Percentiles rank a stretch among this genome's conserved stretches.
Evolutionary conservation across 805 yeast species (phyloP).

Genomic region (Schwanniomyces yamadae): DNA sequence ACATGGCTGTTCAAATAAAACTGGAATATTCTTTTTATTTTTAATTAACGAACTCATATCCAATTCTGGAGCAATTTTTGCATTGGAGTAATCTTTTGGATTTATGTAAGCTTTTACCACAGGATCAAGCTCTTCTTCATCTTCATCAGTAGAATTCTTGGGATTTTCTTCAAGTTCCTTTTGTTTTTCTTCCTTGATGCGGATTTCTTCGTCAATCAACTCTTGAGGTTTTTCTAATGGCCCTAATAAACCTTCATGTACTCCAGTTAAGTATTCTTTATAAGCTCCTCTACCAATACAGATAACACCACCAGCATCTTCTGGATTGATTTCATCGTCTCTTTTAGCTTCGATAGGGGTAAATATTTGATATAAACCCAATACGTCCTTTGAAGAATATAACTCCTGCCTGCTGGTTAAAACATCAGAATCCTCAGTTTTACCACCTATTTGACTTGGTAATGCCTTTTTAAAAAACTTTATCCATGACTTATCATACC

Average conservation of each 20-base stretch:
- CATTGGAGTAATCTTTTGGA: slow-evolving; percentile 55
- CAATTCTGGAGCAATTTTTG: slow-evolving; percentile 61
- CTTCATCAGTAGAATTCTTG: slow-evolving; percentile 8
- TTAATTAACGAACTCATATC: slow-evolving; percentile 30
- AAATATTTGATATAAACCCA: slow-evolving; percentile 54
- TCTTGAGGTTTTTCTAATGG: slow-evolving; percentile 61
- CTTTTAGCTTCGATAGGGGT: slow-evolving; percentile 43
- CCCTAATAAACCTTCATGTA: slow-evolving; percentile 94
- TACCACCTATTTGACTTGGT: slow-evolving; percentile 20
- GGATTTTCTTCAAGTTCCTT: slow-evolving; percentile 8
- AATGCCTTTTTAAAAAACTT: slow-evolving; percentile 21
- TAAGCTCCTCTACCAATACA: slow-evolving; percentile 95
- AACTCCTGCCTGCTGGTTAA: slow-evolving; percentile 31
- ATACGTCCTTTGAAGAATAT: slow-evolving; percentile 44
- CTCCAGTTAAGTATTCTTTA: slow-evolving; percentile 85
- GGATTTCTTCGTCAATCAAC: slow-evolving; percentile 17
- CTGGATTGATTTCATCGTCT: slow-evolving; percentile 42
- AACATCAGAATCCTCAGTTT: slow-evolving; percentile 27
- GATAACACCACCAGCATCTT: slow-evolving; percentile 76
- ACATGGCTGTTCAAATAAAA: slow-evolving; percentile 73
- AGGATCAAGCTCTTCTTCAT: slow-evolving; percentile 29
- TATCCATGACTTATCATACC: slow-evolving; percentile 27
- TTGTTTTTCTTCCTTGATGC: slow-evolving; percentile 11
- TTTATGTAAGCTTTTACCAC: slow-evolving; percentile 65
- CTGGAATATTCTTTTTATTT: slow-evolving; percentile 47